These are phyloP conservation scores for Ailanthus altissimus DNA, from an alignment of 345 rosid genomes.

Conservation along the genomic window DNA sequence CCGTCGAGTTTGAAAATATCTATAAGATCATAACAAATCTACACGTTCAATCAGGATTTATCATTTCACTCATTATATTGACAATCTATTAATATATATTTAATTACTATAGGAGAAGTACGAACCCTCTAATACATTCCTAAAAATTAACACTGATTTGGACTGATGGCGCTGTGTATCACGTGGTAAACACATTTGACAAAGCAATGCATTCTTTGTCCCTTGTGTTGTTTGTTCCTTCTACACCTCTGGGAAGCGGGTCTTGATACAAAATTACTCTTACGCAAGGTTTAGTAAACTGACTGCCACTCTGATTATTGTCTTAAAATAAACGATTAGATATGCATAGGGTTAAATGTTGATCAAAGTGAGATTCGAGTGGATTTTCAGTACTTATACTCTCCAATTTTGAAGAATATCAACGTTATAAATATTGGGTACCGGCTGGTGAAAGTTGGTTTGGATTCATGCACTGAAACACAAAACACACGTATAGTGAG, in stretches of 20 bases:
- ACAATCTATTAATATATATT: slow-evolving; percentile 3
- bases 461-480: not conserved
- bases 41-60: slow-evolving; percentile 1
- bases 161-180: not conserved
- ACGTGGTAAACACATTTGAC: not conserved
- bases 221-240: slow-evolving; percentile 1
- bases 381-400: not conserved
- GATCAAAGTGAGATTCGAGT: slow-evolving; percentile 7
- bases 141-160: not conserved
- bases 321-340: too few relatives aligned
- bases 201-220: not conserved
- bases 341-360: not conserved
- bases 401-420: not conserved
- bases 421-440: not conserved
- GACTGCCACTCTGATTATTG: not conserved
- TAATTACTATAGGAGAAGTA: not conserved
- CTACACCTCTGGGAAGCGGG: not conserved
- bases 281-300: not conserved
- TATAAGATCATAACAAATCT: not conserved
- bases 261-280: not conserved
- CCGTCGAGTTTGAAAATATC: not conserved
- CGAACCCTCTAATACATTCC: not conserved
- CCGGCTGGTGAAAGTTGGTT: not conserved
- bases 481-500: too few relatives aligned
- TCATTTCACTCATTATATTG: not conserved